These are phyloP conservation scores for Kregervanrija fluxuum DNA, from an alignment of 805 yeast species.

Conservation along the genomic window DNA sequence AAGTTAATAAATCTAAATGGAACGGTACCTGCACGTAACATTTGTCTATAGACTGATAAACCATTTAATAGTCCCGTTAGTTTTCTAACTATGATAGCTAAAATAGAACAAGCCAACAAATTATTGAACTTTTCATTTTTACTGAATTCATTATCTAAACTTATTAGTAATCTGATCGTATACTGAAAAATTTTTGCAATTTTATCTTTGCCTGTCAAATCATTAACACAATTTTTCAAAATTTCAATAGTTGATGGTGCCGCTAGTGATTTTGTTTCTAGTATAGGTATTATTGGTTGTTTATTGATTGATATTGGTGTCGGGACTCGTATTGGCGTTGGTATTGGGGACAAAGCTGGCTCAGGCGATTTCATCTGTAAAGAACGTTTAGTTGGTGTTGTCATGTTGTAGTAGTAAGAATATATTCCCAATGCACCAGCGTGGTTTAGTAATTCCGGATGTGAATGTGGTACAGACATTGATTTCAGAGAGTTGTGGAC, in stretches of 20 bases:
- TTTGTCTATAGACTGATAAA: constrained; percentile 54
- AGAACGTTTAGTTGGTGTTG: no score
- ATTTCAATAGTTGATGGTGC: constrained; percentile 6
- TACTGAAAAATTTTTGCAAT: constrained; percentile 60
- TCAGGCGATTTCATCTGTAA: no score
- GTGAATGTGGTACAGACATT: no score
- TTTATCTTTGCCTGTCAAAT: constrained; percentile 63
- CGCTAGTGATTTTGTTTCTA: neutral
- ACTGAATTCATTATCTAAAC: constrained; percentile 3
- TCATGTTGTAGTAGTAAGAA: constrained; percentile 13
- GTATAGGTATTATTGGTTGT: neutral
- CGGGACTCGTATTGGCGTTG: neutral
- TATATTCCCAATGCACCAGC: constrained; percentile 23
- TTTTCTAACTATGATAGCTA: constrained; percentile 5
- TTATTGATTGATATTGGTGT: neutral
- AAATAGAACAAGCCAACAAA: constrained; percentile 2
- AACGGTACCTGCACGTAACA: constrained; percentile 62
- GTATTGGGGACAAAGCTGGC: no score
- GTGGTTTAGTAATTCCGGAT: no score
- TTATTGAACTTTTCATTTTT: neutral
- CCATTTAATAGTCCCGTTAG: constrained; percentile 25
- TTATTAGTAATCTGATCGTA: constrained; percentile 42
- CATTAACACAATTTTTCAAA: constrained; percentile 30
- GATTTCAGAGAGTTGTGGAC: no score
- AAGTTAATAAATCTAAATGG: constrained; percentile 48